Evolutionary conservation across 2,329 filamentous ascomycete species (phyloP), one percentile per base, ranked within the genome.

Genomic region (Talaromyces sp.): DNA sequence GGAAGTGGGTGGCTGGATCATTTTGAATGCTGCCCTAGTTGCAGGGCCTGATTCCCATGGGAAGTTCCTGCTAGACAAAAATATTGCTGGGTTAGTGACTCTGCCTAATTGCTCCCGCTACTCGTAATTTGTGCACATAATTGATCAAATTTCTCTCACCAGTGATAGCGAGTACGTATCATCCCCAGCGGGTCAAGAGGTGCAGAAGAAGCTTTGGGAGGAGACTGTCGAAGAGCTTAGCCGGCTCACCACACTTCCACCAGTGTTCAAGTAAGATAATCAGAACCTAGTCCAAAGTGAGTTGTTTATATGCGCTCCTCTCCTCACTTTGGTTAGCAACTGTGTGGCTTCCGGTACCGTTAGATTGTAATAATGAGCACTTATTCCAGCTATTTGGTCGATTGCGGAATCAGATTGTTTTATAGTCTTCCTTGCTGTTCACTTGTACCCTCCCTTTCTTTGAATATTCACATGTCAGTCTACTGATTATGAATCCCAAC

Each of bases 41-140:
- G 61, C 50, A 15, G 66, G 64, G 3, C n/a, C 56, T 0, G 63
- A 66, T 31, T 64, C 64, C 5, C 64, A 67, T 63, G 67, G 63
- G 3, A 62, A 56, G 43, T 65, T 63, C 21, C 53, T 65, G 31
- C 28, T 5, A 3, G 63, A 68, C 56, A 66, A 66, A 53, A 35
- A 33, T 1, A 56, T 66, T 31, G n/a, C 51, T 19, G 54, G 61
- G 66, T 68, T 63, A 62, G 66, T 63, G n/a, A 8, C n/a, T 7
- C 22, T 33, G 4, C 3, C 2, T 33, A 3, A 5, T 5, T 1
- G 19, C 33, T 43, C 15, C 8, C 19, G 15, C 33, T 15, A 19
- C 5, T 9, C 15, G 21, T 7, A 6, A 22, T 8, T 15, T 39
- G 13, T 40, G 21, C 21, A 7, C 33, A 40, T 33, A 50, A 21